Base-by-base conservation (phyloP, 2,329 filamentous ascomycete species). In the Ustilaginoidea virens region DNA sequence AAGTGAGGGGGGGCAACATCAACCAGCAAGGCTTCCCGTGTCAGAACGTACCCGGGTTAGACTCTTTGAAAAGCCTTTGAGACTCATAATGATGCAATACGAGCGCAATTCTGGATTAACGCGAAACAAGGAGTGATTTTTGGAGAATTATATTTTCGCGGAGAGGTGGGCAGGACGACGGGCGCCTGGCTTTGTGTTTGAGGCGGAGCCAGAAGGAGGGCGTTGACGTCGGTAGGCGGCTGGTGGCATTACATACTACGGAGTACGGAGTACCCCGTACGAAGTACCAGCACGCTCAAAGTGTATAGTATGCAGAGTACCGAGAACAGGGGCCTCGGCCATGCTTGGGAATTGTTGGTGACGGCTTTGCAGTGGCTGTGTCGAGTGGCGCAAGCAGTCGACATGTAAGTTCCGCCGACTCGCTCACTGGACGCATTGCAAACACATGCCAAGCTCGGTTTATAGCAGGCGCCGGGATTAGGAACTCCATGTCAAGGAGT, bases 41-140 rank as follows among this genome's bases (percentile, higher is more conserved):
- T 32, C 20, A 31, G 19, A 7, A 40, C 75, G 52, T 69, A 87
- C 87, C 60, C 90, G 74, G 38, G 73, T 71, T 50, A 93, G 64
- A 62, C 79, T 79, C 67, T 94, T 96, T 53, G 80, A 75, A 48
- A 98, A 82, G 47, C 90, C 90, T 60, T 90, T 92, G 68, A 93
- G 86, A 71, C 86, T 94, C 90, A 98, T 96, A 50, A 30, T 48
- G 48, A 28, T 21, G 16, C 12, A 14, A 15, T 9, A 5, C 9
- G 26, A 27, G 26, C 22, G 12, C 14, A 20, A 7, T 19, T 25
- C 11, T 28, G 27, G 15, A 18, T 17, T 20, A 12, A 15, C 22
- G n/a, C 21, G n/a, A 7, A 17, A 15, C 7, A 5, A 11, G 18
- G 4, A n/a, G n/a, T 17, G 7, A 13, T 21, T 24, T n/a, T n/a